Percentiles rank a stretch among this genome's conserved stretches.
These are phyloP conservation scores for Candida gorgasii DNA, from an alignment of 805 yeast genomes.

Conservation along the genomic window DNA sequence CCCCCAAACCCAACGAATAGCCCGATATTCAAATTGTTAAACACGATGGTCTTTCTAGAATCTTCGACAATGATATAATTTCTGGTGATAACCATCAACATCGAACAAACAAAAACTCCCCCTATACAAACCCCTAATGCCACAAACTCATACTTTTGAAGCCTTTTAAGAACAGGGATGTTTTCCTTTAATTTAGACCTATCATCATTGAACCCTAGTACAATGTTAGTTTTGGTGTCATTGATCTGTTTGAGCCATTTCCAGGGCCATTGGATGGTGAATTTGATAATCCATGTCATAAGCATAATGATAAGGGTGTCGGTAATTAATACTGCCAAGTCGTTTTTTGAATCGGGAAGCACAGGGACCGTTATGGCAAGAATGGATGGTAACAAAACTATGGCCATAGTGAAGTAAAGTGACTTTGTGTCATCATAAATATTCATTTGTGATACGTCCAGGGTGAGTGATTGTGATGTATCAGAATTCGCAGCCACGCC, in stretches of 20 bases:
- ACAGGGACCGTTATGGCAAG: slow-evolving; percentile 26
- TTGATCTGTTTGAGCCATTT: slow-evolving; percentile 33
- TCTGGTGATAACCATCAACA: slow-evolving; percentile 30
- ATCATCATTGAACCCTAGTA: slow-evolving; percentile 2
- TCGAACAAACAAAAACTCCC: slow-evolving; percentile 27
- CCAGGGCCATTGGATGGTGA: slow-evolving; percentile 45
- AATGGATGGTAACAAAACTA: slow-evolving; percentile 26
- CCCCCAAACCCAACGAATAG: slow-evolving; percentile 31
- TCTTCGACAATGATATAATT: slow-evolving; percentile 27
- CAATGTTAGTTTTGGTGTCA: slow-evolving; percentile 16
- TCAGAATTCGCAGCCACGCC: slow-evolving; percentile 7
- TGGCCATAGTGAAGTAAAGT: slow-evolving; percentile 20
- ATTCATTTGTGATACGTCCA: neutral
- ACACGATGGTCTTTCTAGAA: slow-evolving; percentile 25
- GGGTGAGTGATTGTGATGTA: slow-evolving; percentile 1
- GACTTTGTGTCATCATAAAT: slow-evolving; percentile 1
- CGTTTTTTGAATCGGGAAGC: slow-evolving; percentile 16
- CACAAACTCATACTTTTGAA: slow-evolving; percentile 10
- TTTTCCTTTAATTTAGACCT: neutral
- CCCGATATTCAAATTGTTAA: slow-evolving; percentile 37
- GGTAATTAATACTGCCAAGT: slow-evolving; percentile 27
- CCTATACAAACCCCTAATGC: slow-evolving; percentile 28
- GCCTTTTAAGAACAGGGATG: neutral
- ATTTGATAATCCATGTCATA: slow-evolving; percentile 35
- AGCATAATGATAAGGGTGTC: slow-evolving; percentile 32